Percentiles rank a stretch among this genome's conserved stretches.
Evolutionary conservation across 495 filamentous ascomycete species (phyloP).

Genomic region (Neurospora sp.): DNA sequence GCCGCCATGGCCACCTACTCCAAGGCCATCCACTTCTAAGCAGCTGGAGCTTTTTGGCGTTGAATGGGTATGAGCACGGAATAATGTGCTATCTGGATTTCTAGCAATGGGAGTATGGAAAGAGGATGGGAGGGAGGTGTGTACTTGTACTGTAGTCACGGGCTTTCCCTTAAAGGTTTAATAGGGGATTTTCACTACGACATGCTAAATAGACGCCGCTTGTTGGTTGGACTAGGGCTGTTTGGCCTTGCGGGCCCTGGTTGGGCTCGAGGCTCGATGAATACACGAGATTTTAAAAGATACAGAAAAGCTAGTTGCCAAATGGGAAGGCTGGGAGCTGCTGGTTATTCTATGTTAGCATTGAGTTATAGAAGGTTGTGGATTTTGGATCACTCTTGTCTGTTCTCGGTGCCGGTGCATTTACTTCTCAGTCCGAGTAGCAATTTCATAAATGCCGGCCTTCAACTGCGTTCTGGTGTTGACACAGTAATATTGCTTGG

Average conservation of each 20-base stretch:
- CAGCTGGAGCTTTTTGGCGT: neutral
- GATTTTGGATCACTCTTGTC: neutral
- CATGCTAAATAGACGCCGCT: conserved; percentile 7
- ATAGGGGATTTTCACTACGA: conserved; percentile 6
- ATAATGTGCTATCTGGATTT: conserved; percentile 1
- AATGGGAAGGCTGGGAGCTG: neutral
- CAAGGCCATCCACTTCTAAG: conserved; percentile 93
- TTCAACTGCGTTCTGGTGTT: neutral
- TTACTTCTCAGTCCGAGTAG: neutral
- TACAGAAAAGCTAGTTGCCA: neutral
- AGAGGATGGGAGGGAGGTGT: neutral
- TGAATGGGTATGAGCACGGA: neutral
- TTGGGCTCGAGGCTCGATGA: neutral
- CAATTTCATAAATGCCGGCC: neutral
- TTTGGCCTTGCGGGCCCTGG: neutral
- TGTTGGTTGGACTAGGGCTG: neutral
- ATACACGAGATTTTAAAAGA: neutral
- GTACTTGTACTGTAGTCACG: conserved; percentile 19
- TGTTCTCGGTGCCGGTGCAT: neutral
- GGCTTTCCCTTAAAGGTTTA: conserved; percentile 13
- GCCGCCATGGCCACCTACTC: conserved; percentile 96
- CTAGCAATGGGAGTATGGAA: neutral
- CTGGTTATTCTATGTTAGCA: neutral
- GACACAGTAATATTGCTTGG: neutral
- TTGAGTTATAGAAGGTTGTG: neutral